Evolutionary conservation across 192 early-diverging fungal genomes (phyloP).

Genomic region (Mortierella alpina): DNA sequence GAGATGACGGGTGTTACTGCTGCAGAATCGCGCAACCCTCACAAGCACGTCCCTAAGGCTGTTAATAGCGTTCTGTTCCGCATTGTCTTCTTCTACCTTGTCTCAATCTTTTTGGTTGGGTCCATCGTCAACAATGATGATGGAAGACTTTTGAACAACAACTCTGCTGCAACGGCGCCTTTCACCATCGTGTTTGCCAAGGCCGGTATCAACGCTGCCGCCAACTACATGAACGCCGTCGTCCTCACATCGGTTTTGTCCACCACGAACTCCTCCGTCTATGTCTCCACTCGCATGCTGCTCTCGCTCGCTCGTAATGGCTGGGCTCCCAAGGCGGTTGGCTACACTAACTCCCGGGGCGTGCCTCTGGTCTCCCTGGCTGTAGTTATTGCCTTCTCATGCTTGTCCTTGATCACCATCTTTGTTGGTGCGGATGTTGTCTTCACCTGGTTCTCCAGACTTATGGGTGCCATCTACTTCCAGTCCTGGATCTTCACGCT

Average conservation of each 20-base stretch:
- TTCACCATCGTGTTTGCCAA: conserved; percentile 73
- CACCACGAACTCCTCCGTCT: conserved; percentile 89
- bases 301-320: conserved; percentile 78
- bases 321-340: conserved; percentile 75
- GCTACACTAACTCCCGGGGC: conserved; percentile 53
- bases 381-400: no score
- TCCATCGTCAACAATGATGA: conserved; percentile 69
- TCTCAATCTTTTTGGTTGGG: conserved; percentile 71
- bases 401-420: no score
- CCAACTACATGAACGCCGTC: conserved; percentile 77
- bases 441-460: conserved; percentile 71
- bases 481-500: conserved; percentile 86
- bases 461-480: conserved; percentile 79
- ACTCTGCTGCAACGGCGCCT: conserved; percentile 68
- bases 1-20: conserved; percentile 91
- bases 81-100: conserved; percentile 74
- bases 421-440: conserved; percentile 69
- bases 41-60: conserved; percentile 73
- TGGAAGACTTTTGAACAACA: conserved; percentile 54
- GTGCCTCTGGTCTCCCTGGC: no score
- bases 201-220: conserved; percentile 70
- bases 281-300: conserved; percentile 82
- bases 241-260: conserved; percentile 74
- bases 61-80: conserved; percentile 79
- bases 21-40: conserved; percentile 80